Evolutionary conservation across 192 early-diverging fungal genomes (phyloP).

Genomic region (Gaertneriomyces sp.): DNA sequence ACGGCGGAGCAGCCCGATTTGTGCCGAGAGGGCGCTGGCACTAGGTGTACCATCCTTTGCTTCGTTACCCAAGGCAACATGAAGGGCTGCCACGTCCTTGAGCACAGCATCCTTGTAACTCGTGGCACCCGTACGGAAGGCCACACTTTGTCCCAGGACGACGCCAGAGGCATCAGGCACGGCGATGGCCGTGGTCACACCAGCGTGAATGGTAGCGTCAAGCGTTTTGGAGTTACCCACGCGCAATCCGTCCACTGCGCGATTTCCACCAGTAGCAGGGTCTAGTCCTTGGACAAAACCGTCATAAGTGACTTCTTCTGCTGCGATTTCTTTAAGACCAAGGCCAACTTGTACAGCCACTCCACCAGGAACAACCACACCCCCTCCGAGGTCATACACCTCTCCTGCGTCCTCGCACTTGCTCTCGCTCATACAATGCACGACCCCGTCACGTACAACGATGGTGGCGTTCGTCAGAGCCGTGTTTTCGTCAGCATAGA

Average conservation of each 20-base stretch:
- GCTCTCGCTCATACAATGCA: slow-evolving; percentile 45
- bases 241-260: slow-evolving; percentile 65
- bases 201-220: background rate
- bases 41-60: slow-evolving; percentile 15
- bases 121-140: slow-evolving; percentile 63
- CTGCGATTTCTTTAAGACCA: slow-evolving; percentile 64
- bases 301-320: slow-evolving; percentile 59
- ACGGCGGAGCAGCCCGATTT: slow-evolving; percentile 23
- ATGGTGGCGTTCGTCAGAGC: slow-evolving; percentile 36
- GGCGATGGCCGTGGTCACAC: slow-evolving; percentile 60
- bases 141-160: slow-evolving; percentile 60
- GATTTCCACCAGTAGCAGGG: slow-evolving; percentile 32
- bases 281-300: slow-evolving; percentile 36
- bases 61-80: slow-evolving; percentile 52
- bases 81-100: slow-evolving; percentile 53
- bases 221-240: slow-evolving; percentile 38
- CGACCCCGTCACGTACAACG: slow-evolving; percentile 53
- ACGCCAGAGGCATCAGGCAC: slow-evolving; percentile 49
- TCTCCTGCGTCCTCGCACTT: slow-evolving; percentile 27
- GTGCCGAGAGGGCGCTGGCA: slow-evolving; percentile 31
- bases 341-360: slow-evolving; percentile 47
- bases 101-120: slow-evolving; percentile 44
- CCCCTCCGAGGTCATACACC: slow-evolving; percentile 53
- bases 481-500: slow-evolving; percentile 35
- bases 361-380: slow-evolving; percentile 42